Evolutionary conservation across 306 rosid genomes (phyloP).

Genomic region (Medicago lupulina): DNA sequence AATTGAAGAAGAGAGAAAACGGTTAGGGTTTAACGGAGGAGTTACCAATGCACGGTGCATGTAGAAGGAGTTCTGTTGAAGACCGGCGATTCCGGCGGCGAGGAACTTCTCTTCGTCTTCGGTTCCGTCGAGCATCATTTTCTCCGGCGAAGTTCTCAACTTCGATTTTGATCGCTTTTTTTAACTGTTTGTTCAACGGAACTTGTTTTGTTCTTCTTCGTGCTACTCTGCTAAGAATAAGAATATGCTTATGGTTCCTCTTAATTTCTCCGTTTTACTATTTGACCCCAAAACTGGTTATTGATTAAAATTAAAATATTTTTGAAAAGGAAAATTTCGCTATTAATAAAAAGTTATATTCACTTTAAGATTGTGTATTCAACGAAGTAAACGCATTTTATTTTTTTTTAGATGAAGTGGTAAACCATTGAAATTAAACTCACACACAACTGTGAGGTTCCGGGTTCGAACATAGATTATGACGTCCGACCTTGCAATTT

Average conservation of each 20-base stretch:
- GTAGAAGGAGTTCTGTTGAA: conserved; percentile 93
- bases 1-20: conserved; percentile 13
- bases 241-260: conserved; percentile 36
- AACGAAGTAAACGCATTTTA: too few relatives aligned
- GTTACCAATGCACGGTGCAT: conserved; percentile 98
- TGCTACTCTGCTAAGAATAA: conserved; percentile 28
- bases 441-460: too few relatives aligned
- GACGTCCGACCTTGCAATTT: too few relatives aligned
- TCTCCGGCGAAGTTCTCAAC: conserved; percentile 31
- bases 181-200: conserved; percentile 42
- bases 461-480: too few relatives aligned
- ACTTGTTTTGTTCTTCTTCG: conserved; percentile 23
- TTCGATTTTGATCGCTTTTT: conserved; percentile 23
- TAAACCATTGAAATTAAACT: too few relatives aligned
- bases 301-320: not conserved
- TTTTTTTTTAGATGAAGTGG: too few relatives aligned
- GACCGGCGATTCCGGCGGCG: conserved; percentile 97
- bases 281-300: conserved; percentile 7
- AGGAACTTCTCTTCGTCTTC: conserved; percentile 96
- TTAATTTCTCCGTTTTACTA: not conserved
- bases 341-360: too few relatives aligned
- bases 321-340: too few relatives aligned
- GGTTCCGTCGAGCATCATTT: conserved; percentile 77
- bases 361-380: too few relatives aligned
- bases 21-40: conserved; percentile 38